These are phyloP conservation scores for Davidsoniella virescens DNA, from an alignment of 2,329 filamentous ascomycete genomes.

Conservation along the genomic window DNA sequence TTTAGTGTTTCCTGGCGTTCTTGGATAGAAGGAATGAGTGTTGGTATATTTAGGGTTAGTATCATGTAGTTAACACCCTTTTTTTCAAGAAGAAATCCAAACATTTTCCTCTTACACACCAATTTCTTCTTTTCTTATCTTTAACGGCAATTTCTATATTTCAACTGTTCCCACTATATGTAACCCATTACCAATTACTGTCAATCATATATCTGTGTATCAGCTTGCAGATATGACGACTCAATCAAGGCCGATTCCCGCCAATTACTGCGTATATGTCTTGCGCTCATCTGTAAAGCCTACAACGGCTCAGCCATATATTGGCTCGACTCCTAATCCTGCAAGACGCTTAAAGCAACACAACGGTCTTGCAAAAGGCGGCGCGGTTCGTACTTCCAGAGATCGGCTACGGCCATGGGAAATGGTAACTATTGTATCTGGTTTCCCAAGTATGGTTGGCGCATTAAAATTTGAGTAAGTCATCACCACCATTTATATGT, in stretches of 20 bases:
- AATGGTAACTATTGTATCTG: constrained; percentile 72
- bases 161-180: neutral
- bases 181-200: neutral
- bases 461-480: constrained; percentile 87
- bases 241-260: constrained; percentile 49
- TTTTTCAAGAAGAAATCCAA: no score
- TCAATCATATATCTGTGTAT: neutral
- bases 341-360: constrained; percentile 74
- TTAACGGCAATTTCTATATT: neutral
- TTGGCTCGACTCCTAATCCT: constrained; percentile 84
- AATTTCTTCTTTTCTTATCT: no score
- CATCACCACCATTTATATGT: neutral
- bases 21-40: no score
- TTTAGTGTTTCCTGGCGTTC: neutral
- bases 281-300: constrained; percentile 65
- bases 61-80: no score
- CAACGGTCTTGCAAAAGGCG: constrained; percentile 71
- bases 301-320: constrained; percentile 48
- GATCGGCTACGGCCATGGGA: constrained; percentile 67
- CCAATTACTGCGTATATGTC: constrained; percentile 87
- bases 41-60: no score
- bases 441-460: constrained; percentile 73
- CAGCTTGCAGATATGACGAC: constrained; percentile 22
- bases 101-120: no score
- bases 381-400: constrained; percentile 60